These are phyloP conservation scores for Madurella fahalii DNA, from an alignment of 2,329 filamentous ascomycete species.

Conservation along the genomic window DNA sequence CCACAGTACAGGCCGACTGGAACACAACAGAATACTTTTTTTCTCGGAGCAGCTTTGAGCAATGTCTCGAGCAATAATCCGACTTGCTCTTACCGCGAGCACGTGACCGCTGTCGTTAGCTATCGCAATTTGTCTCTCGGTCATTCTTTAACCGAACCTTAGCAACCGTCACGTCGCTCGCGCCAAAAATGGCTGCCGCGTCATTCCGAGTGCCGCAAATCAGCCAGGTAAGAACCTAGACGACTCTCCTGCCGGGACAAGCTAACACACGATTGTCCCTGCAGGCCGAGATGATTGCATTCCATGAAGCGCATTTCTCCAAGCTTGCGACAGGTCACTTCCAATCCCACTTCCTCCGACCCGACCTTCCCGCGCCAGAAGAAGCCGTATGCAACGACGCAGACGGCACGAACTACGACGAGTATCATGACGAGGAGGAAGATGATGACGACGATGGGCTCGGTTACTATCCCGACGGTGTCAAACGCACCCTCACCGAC, in stretches of 20 bases:
- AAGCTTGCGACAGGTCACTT: conserved; percentile 44
- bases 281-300: conserved; percentile 57
- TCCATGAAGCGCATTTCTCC: conserved; percentile 59
- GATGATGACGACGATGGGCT: conserved; percentile 62
- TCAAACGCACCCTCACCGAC: conserved; percentile 84
- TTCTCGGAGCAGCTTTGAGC: neutral
- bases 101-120: conserved; percentile 13
- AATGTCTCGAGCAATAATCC: neutral
- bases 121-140: neutral
- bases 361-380: conserved; percentile 19
- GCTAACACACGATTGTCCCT: neutral
- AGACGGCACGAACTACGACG: conserved; percentile 33
- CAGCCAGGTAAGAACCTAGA: conserved; percentile 5
- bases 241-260: neutral
- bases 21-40: neutral
- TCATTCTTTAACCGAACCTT: conserved; percentile 1
- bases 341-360: conserved; percentile 41
- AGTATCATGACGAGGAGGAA: conserved; percentile 54
- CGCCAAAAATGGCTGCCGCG: conserved; percentile 22
- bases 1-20: neutral
- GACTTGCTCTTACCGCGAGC: neutral
- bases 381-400: conserved; percentile 22
- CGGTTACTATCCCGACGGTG: conserved; percentile 82
- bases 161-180: conserved; percentile 9
- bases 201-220: conserved; percentile 28